Percentiles rank a stretch among this genome's conserved stretches.
Evolutionary conservation across 306 rosid species (phyloP).

Genomic region (Elaeagnus macrophylla): DNA sequence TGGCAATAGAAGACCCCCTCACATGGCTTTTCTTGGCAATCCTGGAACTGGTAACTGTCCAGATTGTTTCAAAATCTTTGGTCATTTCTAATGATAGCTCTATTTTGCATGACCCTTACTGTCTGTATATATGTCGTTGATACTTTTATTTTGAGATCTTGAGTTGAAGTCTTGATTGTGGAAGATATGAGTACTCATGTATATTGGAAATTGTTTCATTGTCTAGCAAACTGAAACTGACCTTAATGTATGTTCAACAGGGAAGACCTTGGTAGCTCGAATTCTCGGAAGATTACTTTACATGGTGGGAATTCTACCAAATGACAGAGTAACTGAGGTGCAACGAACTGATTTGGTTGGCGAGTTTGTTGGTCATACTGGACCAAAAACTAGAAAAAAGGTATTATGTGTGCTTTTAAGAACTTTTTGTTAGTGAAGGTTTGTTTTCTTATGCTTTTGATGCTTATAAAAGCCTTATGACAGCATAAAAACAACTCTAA

Average conservation of each 20-base stretch:
- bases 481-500: too few species aligned
- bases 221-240: slow-evolving; percentile 1
- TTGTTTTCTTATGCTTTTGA: too few species aligned
- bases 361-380: slow-evolving; percentile 95
- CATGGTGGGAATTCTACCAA: slow-evolving; percentile 92
- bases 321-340: slow-evolving; percentile 86
- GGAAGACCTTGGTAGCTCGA: slow-evolving; percentile 95
- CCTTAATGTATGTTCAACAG: too few species aligned
- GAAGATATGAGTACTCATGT: background rate
- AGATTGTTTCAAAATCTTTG: background rate
- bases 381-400: slow-evolving; percentile 90
- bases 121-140: background rate
- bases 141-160: background rate
- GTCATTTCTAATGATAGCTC: background rate
- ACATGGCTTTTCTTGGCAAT: slow-evolving; percentile 98
- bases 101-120: background rate
- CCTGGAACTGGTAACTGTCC: slow-evolving; percentile 91
- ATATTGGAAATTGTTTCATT: background rate
- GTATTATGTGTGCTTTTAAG: slow-evolving; percentile 24
- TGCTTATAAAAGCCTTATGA: too few species aligned
- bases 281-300: slow-evolving; percentile 83
- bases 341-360: slow-evolving; percentile 97
- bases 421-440: too few species aligned
- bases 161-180: too few species aligned
- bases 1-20: slow-evolving; percentile 86